Percentiles rank a stretch among this genome's conserved stretches.
phyloP scores from a whole-genome alignment of 495 filamentous ascomycete species.

The Penicillium simplicissimum region DNA sequence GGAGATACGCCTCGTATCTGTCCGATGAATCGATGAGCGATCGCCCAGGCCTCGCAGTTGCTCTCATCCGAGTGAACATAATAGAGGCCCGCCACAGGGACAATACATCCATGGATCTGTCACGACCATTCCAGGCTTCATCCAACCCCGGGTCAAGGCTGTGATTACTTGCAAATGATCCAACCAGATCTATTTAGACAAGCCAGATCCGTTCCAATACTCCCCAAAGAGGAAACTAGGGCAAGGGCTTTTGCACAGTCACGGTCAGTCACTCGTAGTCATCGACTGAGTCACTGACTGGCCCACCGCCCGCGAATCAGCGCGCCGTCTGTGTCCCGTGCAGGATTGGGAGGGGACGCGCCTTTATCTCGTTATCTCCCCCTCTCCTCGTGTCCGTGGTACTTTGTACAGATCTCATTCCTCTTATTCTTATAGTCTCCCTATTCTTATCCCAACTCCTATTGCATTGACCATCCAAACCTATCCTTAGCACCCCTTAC shows the following conservation, averaged over 20 bases:
- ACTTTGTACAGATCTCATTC: background rate
- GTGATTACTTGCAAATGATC: background rate
- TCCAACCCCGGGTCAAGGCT: background rate
- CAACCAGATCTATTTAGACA: too few species aligned
- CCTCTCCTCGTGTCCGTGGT: background rate
- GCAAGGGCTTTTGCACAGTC: constrained; percentile 17
- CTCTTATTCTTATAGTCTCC: constrained; percentile 10
- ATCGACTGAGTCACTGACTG: constrained; percentile 5
- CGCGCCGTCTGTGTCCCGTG: constrained; percentile 21
- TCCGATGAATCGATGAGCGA: background rate
- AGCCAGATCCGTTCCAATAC: background rate
- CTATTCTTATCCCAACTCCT: background rate
- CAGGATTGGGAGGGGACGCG: constrained; percentile 10
- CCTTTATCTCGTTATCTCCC: constrained; percentile 28
- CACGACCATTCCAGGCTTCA: background rate
- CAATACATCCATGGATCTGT: background rate
- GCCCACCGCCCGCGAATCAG: constrained; percentile 26
- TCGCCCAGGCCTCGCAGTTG: background rate
- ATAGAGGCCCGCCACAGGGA: too few species aligned
- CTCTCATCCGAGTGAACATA: background rate
- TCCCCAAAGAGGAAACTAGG: constrained; percentile 21
- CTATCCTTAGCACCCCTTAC: background rate
- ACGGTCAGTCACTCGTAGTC: background rate
- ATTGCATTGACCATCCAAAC: constrained; percentile 2
- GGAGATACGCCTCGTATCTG: background rate